phyloP scores from a whole-genome alignment of 208 protist genomes.

The Trypanosoma melophagium region DNA sequence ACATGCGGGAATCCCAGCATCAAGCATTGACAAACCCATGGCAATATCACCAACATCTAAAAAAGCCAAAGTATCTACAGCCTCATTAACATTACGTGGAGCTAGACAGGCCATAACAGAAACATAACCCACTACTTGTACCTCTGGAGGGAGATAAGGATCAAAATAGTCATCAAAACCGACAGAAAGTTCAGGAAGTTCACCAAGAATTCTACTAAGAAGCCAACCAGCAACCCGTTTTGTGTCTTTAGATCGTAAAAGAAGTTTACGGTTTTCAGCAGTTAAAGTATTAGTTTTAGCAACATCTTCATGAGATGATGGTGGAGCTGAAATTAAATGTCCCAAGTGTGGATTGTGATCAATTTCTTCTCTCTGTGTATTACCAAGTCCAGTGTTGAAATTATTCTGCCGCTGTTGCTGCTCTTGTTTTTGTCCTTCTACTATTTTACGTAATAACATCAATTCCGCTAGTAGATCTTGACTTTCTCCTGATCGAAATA shows the following conservation, averaged over 20 bases:
- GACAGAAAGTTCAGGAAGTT: conserved; percentile 71
- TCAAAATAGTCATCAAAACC: conserved; percentile 90
- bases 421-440: conserved; percentile 31
- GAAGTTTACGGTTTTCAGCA: conserved; percentile 10
- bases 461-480: conserved; percentile 65
- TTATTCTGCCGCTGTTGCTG: neutral
- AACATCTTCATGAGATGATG: conserved; percentile 4
- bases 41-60: conserved; percentile 77
- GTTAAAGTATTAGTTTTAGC: neutral
- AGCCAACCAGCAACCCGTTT: conserved; percentile 82
- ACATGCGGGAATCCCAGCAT: conserved; percentile 77
- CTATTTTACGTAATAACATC: conserved; percentile 43
- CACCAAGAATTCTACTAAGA: conserved; percentile 67
- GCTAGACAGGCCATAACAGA: conserved; percentile 77
- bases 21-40: conserved; percentile 80
- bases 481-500: conserved; percentile 34
- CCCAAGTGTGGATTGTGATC: neutral
- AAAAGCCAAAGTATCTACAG: conserved; percentile 49
- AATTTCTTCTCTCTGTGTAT: neutral
- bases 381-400: neutral
- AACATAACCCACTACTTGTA: conserved; percentile 85
- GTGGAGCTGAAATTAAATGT: conserved; percentile 1
- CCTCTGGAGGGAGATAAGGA: conserved; percentile 42
- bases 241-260: conserved; percentile 55
- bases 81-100: conserved; percentile 34